Conservation (phyloP, 345 rosid genomes). For the Murraya koenigii region DNA sequence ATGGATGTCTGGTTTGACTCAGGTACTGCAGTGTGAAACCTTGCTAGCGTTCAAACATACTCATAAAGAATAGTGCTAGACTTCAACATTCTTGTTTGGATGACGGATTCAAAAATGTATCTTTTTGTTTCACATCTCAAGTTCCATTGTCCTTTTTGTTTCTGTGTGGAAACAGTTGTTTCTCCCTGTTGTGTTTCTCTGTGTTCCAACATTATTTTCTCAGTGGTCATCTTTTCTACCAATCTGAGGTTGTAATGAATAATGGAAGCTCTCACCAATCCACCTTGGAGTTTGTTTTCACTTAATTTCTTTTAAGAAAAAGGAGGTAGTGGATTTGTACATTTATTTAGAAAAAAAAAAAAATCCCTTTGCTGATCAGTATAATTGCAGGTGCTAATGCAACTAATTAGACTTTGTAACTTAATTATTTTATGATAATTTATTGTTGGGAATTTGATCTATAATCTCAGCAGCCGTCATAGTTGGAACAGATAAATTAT, state of each 20-base stretch:
- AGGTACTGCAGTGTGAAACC: conserved; percentile 36
- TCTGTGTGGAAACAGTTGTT: not conserved
- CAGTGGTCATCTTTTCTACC: not conserved
- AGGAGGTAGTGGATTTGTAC: not conserved
- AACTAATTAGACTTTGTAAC: not conserved
- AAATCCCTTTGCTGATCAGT: not conserved
- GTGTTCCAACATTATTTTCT: not conserved
- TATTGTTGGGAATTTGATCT: not conserved
- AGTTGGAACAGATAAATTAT: not conserved
- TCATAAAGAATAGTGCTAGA: not conserved
- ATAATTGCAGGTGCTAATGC: not conserved
- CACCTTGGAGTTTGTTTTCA: conserved; percentile 5
- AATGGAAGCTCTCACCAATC: not conserved
- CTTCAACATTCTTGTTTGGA: not conserved
- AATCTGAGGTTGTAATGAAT: not conserved
- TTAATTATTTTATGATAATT: not conserved
- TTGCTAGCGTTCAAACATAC: not conserved
- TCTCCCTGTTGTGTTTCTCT: too few relatives aligned
- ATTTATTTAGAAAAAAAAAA: not conserved
- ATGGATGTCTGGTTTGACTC: conserved; percentile 99
- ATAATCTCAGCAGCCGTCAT: not conserved
- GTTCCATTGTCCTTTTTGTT: not conserved
- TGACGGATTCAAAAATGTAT: not conserved
- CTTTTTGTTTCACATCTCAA: not conserved
- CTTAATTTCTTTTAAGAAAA: not conserved